Evolutionary conservation across 352 stramenopile genomes (phyloP).

Genomic region (Phytophthora capsici): DNA sequence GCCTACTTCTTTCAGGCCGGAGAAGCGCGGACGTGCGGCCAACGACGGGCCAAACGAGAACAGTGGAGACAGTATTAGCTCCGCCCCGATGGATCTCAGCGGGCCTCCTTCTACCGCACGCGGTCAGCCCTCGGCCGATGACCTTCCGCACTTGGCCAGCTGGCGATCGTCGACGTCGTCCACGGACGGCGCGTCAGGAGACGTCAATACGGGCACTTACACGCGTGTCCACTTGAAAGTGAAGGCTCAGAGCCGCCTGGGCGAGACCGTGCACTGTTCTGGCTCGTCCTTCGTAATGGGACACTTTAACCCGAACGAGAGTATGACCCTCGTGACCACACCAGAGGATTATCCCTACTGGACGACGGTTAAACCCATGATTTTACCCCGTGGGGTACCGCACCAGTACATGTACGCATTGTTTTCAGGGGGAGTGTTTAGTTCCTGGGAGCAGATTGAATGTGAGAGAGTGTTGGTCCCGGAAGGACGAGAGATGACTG

Average conservation of each 20-base stretch:
- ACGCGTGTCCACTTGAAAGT: constrained; percentile 81
- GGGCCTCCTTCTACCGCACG: constrained; percentile 6
- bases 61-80: background rate
- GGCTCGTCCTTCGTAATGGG: constrained; percentile 88
- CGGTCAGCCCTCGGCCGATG: constrained; percentile 11
- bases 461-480: constrained; percentile 75
- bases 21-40: constrained; percentile 51
- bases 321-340: constrained; percentile 95
- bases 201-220: constrained; percentile 86
- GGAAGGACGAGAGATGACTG: constrained; percentile 81
- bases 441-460: constrained; percentile 83
- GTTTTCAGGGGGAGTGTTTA: constrained; percentile 87
- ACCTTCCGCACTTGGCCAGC: constrained; percentile 42
- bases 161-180: constrained; percentile 44
- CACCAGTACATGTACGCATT: constrained; percentile 93
- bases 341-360: constrained; percentile 97
- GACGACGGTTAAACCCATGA: constrained; percentile 93
- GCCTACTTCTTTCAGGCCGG: constrained; percentile 45
- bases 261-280: constrained; percentile 80
- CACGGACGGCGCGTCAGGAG: constrained; percentile 40
- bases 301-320: constrained; percentile 89
- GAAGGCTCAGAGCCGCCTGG: constrained; percentile 70
- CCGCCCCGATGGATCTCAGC: constrained; percentile 19
- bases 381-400: constrained; percentile 84
- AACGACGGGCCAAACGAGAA: constrained; percentile 11